A percentile compares a stretch with the other conserved stretches of the same genome.
phyloP scores from a whole-genome alignment of 305 asterid genomes.

The Fraxinus paxiana region DNA sequence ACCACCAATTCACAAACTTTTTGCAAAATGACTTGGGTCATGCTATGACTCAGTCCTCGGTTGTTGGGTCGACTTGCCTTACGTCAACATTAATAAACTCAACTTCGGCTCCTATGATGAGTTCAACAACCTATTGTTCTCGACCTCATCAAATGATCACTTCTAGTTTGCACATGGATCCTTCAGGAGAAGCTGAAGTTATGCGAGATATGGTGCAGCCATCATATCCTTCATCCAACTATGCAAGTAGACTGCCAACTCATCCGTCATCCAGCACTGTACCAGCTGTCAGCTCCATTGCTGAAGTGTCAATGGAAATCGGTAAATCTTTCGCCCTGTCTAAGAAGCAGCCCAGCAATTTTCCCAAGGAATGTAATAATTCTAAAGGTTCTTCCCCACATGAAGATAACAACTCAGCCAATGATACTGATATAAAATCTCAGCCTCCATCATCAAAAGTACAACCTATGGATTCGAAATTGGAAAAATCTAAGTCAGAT shows the following conservation, averaged over 20 bases:
- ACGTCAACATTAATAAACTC: conserved; percentile 70
- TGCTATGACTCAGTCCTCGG: conserved; percentile 73
- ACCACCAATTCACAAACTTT: conserved; percentile 56
- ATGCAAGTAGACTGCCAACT: conserved; percentile 31
- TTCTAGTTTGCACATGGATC: conserved; percentile 31
- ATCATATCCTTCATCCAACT: conserved; percentile 36
- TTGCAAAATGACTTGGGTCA: conserved; percentile 60
- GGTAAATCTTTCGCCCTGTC: conserved; percentile 25
- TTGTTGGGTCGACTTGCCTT: conserved; percentile 62
- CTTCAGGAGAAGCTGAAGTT: conserved; percentile 35
- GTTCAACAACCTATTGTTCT: conserved; percentile 63
- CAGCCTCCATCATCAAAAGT: conserved; percentile 38
- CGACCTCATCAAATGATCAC: conserved; percentile 41
- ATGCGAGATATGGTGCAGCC: conserved; percentile 34
- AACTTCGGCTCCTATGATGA: conserved; percentile 69
- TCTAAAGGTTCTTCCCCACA: conserved; percentile 27
- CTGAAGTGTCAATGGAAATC: conserved; percentile 34
- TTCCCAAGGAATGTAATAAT: conserved; percentile 31
- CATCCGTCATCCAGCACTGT: conserved; percentile 35
- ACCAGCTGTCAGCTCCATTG: conserved; percentile 34
- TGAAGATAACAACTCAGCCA: conserved; percentile 36
- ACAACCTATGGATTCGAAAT: conserved; percentile 40
- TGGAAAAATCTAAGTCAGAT: conserved; percentile 50
- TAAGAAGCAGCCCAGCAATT: conserved; percentile 36
- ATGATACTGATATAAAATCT: conserved; percentile 36